These are phyloP conservation scores for Globisporangium uncinulatum DNA, from an alignment of 352 stramenopile species.

Conservation along the genomic window DNA sequence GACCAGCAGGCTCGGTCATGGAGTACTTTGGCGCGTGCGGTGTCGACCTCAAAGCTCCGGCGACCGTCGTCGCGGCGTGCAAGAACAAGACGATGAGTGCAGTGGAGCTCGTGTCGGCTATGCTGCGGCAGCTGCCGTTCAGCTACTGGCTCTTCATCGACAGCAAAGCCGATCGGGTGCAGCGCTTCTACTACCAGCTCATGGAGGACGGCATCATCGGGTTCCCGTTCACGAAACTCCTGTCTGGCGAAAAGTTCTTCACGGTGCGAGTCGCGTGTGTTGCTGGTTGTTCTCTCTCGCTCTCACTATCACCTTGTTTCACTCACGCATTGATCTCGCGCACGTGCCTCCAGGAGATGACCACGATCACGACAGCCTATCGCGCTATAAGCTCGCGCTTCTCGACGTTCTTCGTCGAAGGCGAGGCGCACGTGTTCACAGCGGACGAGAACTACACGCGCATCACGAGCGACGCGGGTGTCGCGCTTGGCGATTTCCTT, in stretches of 20 bases:
- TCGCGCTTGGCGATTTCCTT: slow-evolving; percentile 11
- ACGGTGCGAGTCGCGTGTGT: not conserved
- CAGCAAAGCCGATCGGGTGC: slow-evolving; percentile 49
- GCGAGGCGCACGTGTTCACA: slow-evolving; percentile 42
- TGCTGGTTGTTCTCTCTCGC: not conserved
- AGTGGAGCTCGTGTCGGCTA: slow-evolving; percentile 27
- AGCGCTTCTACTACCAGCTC: slow-evolving; percentile 58
- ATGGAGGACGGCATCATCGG: slow-evolving; percentile 41
- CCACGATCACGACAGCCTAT: slow-evolving; percentile 31
- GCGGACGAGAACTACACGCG: slow-evolving; percentile 19
- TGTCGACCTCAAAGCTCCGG: slow-evolving; percentile 18
- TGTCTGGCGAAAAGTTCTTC: slow-evolving; percentile 33
- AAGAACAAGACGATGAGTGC: slow-evolving; percentile 20
- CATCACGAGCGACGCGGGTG: slow-evolving; percentile 22
- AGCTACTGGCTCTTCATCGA: slow-evolving; percentile 57
- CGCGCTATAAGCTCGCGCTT: slow-evolving; percentile 25
- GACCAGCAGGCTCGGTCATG: slow-evolving; percentile 17
- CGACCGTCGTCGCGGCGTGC: slow-evolving; percentile 17
- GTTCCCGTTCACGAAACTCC: slow-evolving; percentile 54
- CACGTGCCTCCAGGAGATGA: slow-evolving; percentile 17
- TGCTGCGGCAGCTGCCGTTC: slow-evolving; percentile 31
- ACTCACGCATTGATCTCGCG: not conserved
- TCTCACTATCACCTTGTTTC: not conserved
- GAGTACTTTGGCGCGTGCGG: slow-evolving; percentile 31
- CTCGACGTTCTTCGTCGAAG: slow-evolving; percentile 43